phyloP scores from a whole-genome alignment of 1,284 basidiomycete genomes.

The Pseudozyma pruni region DNA sequence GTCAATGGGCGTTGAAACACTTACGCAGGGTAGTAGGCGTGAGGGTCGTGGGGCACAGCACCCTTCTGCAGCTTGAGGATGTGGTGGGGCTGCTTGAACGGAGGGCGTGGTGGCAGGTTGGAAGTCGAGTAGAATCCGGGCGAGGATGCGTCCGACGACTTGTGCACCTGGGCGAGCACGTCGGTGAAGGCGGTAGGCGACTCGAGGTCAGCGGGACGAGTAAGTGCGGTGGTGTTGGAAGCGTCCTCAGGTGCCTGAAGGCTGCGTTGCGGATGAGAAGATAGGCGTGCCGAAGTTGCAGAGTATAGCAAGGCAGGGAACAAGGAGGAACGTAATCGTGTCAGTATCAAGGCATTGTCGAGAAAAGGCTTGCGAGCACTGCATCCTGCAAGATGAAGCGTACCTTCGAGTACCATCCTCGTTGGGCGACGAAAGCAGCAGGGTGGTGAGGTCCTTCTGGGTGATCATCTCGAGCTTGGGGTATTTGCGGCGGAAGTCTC shows the following conservation, averaged over 20 bases:
- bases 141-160: constrained; percentile 35
- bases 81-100: constrained; percentile 62
- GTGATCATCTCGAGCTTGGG: constrained; percentile 75
- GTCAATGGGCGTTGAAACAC: constrained; percentile 4
- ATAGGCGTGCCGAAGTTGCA: neutral
- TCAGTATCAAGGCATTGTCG: neutral
- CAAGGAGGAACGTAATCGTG: neutral
- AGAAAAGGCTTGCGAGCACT: no score
- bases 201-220: constrained; percentile 59
- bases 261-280: constrained; percentile 19
- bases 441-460: constrained; percentile 71
- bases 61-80: constrained; percentile 64
- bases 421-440: constrained; percentile 83
- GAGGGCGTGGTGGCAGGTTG: constrained; percentile 64
- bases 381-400: no score
- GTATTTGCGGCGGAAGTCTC: constrained; percentile 89
- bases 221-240: constrained; percentile 57
- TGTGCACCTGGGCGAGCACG: constrained; percentile 64
- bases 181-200: constrained; percentile 66
- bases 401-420: constrained; percentile 68
- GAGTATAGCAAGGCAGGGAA: neutral
- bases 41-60: constrained; percentile 63
- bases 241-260: constrained; percentile 58
- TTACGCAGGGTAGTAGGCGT: constrained; percentile 64
- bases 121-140: constrained; percentile 53